phyloP scores from a whole-genome alignment of 1,284 basidiomycete genomes.

The Sparassis latifolia region DNA sequence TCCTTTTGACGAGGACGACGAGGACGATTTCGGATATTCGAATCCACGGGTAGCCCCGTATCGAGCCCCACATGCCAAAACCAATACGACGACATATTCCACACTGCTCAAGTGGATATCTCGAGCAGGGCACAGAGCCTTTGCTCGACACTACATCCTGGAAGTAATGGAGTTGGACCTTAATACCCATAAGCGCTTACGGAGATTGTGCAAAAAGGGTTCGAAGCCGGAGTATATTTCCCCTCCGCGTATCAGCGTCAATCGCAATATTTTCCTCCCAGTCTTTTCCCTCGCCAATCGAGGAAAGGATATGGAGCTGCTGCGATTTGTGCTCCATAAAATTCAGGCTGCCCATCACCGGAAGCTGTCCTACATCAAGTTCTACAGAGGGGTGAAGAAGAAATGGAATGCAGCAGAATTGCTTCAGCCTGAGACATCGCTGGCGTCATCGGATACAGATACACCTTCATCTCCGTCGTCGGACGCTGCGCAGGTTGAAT shows the following conservation, averaged over 20 bases:
- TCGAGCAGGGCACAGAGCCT: slow-evolving; percentile 35
- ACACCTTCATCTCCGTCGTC: background rate
- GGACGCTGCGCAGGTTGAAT: background rate
- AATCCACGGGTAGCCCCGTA: slow-evolving; percentile 25
- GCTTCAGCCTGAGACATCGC: background rate
- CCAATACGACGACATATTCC: slow-evolving; percentile 67
- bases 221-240: slow-evolving; percentile 26
- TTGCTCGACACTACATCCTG: slow-evolving; percentile 67
- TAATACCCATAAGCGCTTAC: slow-evolving; percentile 21
- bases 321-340: slow-evolving; percentile 50
- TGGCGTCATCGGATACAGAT: background rate
- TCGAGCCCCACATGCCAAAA: slow-evolving; percentile 41
- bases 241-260: slow-evolving; percentile 47
- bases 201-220: slow-evolving; percentile 10
- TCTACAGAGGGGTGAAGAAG: slow-evolving; percentile 30
- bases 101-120: slow-evolving; percentile 54
- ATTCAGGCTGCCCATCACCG: slow-evolving; percentile 34
- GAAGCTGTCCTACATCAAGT: slow-evolving; percentile 41
- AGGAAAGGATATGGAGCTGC: slow-evolving; percentile 45
- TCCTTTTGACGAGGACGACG: slow-evolving; percentile 60
- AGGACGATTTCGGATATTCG: slow-evolving; percentile 46
- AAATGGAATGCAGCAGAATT: slow-evolving; percentile 14
- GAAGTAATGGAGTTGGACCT: slow-evolving; percentile 49
- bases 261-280: slow-evolving; percentile 46
- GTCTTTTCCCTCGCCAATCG: slow-evolving; percentile 51